A percentile compares a stretch with the other conserved stretches of the same genome.
Conservation (phyloP, 2,329 filamentous ascomycete genomes). For the Aureobasidium sp. region DNA sequence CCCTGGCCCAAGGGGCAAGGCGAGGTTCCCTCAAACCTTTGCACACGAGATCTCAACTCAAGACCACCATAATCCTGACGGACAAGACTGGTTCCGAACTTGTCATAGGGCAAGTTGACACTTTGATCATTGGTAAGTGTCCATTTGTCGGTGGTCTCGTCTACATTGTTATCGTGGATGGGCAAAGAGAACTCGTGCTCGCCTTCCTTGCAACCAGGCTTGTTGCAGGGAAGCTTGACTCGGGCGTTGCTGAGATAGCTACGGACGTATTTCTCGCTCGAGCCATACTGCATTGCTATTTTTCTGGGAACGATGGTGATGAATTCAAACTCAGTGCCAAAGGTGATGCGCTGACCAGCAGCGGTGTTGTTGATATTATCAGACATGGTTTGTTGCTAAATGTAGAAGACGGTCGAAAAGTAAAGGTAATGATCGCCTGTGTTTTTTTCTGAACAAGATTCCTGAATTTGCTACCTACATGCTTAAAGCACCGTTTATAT, state of each 20-base stretch:
- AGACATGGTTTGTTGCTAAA: background rate
- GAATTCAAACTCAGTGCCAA: background rate
- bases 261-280: background rate
- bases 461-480: background rate
- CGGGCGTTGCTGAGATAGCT: background rate
- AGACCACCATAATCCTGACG: background rate
- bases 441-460: background rate
- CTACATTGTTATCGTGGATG: background rate
- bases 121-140: background rate
- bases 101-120: background rate
- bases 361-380: background rate
- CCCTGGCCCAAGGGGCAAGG: background rate
- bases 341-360: slow-evolving; percentile 5
- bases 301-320: background rate
- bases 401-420: background rate
- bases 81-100: background rate
- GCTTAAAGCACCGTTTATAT: background rate
- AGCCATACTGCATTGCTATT: background rate
- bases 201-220: background rate
- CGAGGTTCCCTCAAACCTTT: background rate
- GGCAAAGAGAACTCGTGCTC: background rate
- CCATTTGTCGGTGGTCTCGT: background rate
- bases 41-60: background rate
- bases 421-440: background rate
- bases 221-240: background rate